Evolutionary conservation across 2,329 filamentous ascomycete genomes (phyloP).

Genomic region (Beauveria sp.): DNA sequence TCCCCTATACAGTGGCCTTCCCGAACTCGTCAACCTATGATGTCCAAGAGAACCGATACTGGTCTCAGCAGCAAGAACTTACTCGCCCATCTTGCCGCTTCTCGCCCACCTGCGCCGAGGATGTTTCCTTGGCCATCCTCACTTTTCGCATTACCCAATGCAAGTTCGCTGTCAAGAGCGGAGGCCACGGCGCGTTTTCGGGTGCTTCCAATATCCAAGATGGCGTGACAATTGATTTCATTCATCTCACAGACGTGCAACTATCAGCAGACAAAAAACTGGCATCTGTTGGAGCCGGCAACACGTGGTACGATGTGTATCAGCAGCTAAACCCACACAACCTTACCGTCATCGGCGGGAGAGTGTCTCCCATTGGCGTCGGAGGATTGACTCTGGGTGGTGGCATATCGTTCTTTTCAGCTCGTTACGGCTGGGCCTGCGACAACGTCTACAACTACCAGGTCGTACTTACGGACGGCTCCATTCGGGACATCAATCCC

Average conservation of each 20-base stretch:
- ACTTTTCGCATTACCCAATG: conserved; percentile 20
- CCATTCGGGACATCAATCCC: conserved; percentile 32
- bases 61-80: conserved; percentile 19
- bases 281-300: conserved; percentile 16
- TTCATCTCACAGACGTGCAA: conserved; percentile 17
- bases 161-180: conserved; percentile 25
- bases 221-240: conserved; percentile 23
- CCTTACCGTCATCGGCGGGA: conserved; percentile 18
- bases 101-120: conserved; percentile 17
- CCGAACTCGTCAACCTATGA: conserved; percentile 14
- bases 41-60: conserved; percentile 17
- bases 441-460: conserved; percentile 18
- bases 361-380: conserved; percentile 18
- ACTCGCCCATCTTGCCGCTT: conserved; percentile 18
- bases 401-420: conserved; percentile 18
- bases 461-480: conserved; percentile 38
- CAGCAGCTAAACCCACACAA: conserved; percentile 12
- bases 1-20: conserved; percentile 13
- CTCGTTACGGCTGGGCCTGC: conserved; percentile 18
- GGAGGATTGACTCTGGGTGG: conserved; percentile 20
- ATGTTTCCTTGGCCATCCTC: conserved; percentile 21
- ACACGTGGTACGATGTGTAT: conserved; percentile 18
- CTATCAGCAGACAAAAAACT: conserved; percentile 14
- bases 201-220: conserved; percentile 21
- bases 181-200: conserved; percentile 25